Evolutionary conservation across 805 yeast genomes (phyloP).

Genomic region (Candida verbasci): DNA sequence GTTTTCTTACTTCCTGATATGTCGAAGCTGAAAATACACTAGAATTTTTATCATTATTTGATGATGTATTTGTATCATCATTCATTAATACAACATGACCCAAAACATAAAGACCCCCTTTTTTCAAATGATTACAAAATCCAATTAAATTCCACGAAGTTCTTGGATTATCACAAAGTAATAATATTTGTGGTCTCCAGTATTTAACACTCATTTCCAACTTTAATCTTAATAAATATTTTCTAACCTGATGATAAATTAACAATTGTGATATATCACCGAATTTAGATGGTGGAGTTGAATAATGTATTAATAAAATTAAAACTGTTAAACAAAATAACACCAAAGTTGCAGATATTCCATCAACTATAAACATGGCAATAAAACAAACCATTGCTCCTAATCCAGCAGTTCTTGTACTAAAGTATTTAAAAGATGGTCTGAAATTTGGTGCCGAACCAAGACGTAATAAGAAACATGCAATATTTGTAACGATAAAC

Average conservation of each 20-base stretch:
- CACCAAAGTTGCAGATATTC: conserved; percentile 76
- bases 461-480: conserved; percentile 81
- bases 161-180: conserved; percentile 87
- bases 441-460: conserved; percentile 98
- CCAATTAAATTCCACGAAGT: conserved; percentile 88
- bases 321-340: conserved; percentile 60
- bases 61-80: conserved; percentile 20
- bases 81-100: conserved; percentile 84
- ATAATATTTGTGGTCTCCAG: conserved; percentile 94
- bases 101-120: conserved; percentile 87
- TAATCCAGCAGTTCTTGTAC: conserved; percentile 69
- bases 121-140: conserved; percentile 90
- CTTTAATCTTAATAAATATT: conserved; percentile 74
- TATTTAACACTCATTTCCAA: conserved; percentile 90
- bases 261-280: conserved; percentile 96
- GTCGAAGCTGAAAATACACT: conserved; percentile 33
- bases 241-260: conserved; percentile 94
- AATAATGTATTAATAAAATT: conserved; percentile 78
- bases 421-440: conserved; percentile 89
- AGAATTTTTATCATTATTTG: conserved; percentile 37
- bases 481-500: conserved; percentile 87
- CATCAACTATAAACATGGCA: conserved; percentile 95
- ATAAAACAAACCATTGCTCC: conserved; percentile 68
- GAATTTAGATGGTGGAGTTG: conserved; percentile 94
- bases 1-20: conserved; percentile 64